phyloP scores from a whole-genome alignment of 2,329 filamentous ascomycete species.

The Daldinia sp. region DNA sequence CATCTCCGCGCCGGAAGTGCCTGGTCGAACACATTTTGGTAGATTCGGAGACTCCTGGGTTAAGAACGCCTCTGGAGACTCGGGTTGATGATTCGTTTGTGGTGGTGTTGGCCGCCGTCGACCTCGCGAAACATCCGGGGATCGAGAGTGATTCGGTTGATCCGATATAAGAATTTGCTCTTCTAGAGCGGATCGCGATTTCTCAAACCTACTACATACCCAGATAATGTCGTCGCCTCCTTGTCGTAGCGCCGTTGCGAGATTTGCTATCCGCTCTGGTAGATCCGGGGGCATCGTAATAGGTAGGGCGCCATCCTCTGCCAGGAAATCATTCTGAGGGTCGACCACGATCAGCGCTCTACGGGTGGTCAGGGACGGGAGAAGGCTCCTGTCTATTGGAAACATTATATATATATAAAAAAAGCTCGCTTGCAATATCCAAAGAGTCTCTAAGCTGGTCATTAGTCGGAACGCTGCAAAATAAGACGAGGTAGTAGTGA shows the following conservation, averaged over 20 bases:
- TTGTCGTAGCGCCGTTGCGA: slow-evolving; percentile 77
- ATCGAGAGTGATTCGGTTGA: slow-evolving; percentile 16
- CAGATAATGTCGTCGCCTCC: slow-evolving; percentile 79
- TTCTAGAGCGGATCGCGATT: slow-evolving; percentile 64
- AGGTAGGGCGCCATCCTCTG: slow-evolving; percentile 71
- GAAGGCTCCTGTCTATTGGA: slow-evolving; percentile 62
- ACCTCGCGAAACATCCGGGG: slow-evolving; percentile 33
- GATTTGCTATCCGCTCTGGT: slow-evolving; percentile 68
- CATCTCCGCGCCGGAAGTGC: slow-evolving; percentile 57
- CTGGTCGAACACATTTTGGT: slow-evolving; percentile 54
- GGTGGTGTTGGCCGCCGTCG: slow-evolving; percentile 41
- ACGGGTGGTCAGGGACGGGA: slow-evolving; percentile 66
- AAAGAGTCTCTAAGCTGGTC: slow-evolving; percentile 14
- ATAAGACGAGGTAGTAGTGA: not conserved
- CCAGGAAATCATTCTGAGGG: slow-evolving; percentile 89
- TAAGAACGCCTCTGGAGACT: slow-evolving; percentile 51
- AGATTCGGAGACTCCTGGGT: slow-evolving; percentile 47
- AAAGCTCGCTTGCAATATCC: slow-evolving; percentile 12
- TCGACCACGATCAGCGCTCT: slow-evolving; percentile 84
- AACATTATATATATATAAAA: slow-evolving; percentile 54
- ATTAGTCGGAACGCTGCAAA: slow-evolving; percentile 10
- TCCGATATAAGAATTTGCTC: slow-evolving; percentile 59
- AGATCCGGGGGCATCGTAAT: slow-evolving; percentile 71
- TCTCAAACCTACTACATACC: slow-evolving; percentile 79
- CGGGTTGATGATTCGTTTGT: slow-evolving; percentile 36